Conservation (phyloP, 208 protist species). For the Leptomonas seymouri region DNA sequence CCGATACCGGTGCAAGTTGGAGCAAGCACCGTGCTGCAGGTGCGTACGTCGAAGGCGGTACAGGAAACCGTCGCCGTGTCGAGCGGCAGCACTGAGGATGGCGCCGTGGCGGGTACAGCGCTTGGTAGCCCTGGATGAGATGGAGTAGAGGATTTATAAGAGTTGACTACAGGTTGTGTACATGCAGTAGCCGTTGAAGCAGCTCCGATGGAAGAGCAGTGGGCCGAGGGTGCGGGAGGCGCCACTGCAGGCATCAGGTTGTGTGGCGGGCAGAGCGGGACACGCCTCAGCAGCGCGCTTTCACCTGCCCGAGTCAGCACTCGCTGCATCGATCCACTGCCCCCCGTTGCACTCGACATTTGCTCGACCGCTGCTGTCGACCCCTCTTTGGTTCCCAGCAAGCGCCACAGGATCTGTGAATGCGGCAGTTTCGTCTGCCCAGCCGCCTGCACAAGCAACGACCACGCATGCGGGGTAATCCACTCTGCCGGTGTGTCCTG, state of each 20-base stretch:
- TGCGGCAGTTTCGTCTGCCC: slow-evolving; percentile 62
- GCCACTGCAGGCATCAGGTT: neutral
- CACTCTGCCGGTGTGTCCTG: slow-evolving; percentile 42
- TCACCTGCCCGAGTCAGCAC: slow-evolving; percentile 34
- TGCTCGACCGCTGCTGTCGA: neutral
- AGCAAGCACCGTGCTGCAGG: slow-evolving; percentile 7
- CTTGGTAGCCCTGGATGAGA: neutral
- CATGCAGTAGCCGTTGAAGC: too few species aligned
- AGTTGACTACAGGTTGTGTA: too few species aligned
- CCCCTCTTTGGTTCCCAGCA: slow-evolving; percentile 31
- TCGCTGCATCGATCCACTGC: neutral
- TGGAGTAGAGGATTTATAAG: neutral
- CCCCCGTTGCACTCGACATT: neutral
- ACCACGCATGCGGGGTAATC: slow-evolving; percentile 67
- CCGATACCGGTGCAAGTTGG: neutral
- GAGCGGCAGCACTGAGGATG: neutral
- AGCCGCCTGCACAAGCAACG: slow-evolving; percentile 48
- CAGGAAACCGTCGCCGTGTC: neutral
- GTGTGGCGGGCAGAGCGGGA: slow-evolving; percentile 6
- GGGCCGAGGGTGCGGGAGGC: neutral
- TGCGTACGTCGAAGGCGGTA: slow-evolving; percentile 8
- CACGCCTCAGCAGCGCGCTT: slow-evolving; percentile 25
- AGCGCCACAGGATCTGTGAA: slow-evolving; percentile 60
- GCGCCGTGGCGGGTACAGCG: neutral
- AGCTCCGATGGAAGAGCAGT: neutral